Base-by-base conservation (phyloP, 164 flowering plant genomes). In the Chimonanthus salicifolius region DNA sequence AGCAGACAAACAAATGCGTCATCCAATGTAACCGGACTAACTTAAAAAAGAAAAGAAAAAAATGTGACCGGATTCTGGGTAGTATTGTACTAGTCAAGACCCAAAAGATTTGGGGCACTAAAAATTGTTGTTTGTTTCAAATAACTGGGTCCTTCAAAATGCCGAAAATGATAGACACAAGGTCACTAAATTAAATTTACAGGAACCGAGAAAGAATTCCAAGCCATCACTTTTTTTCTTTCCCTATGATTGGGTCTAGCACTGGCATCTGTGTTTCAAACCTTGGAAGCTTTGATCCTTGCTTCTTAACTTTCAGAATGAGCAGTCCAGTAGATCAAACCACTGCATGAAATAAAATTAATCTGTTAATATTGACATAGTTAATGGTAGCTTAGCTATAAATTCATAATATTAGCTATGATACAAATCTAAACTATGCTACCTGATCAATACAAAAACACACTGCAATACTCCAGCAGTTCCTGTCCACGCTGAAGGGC, bases 391-490 rank as follows among this genome's bases (percentile, higher is more conserved):
- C 33, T 33, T 1, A 66, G 68, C 68, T 0, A 44, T 16, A 10
- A 4, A 15, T 4, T 4, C 47, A 65, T 48, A 66, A 4, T 33
- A 33, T 33, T 33, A 33, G 33, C 33, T 33, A 33, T 33, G 33
- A 33, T 33, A 33, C 33, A 15, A 8, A 44, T 8, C 13, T n/a
- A 45, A 45, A n/a, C 16, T 15, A 66, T 16, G 33, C 67, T 77
- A 94, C 98, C 98, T 94, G 83, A 94, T 83, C 71, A 94, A 81
- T 6, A 92, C 90, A 81, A 90, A 84, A 51, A 94, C 98, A 77
- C 97, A 90, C 75, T 94, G 98, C 82, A 94, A 85, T 66, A 94
- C 94, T 74, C 98, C 98, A 4, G 98, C 98, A 74, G 84, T 79
- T 70, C 98, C 98, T 3, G 97, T 90, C 97, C 97, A 94, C 1